Percentiles rank a stretch among this genome's conserved stretches.
Conservation (phyloP, 2,329 filamentous ascomycete genomes). For the Zymoseptoria pseudotritici region DNA sequence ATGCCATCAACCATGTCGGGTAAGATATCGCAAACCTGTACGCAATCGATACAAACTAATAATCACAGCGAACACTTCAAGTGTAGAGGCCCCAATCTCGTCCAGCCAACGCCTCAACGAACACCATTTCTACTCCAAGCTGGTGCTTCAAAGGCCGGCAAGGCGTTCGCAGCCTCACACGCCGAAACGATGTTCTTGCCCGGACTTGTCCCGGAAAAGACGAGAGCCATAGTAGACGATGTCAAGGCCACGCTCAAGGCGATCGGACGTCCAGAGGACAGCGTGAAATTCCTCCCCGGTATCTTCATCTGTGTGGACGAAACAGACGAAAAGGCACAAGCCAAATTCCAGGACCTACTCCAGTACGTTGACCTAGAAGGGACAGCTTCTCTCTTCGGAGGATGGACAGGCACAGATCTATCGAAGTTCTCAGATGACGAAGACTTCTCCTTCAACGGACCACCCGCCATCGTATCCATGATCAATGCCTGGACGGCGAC, state of each 20-base stretch:
- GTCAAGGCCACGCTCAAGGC: constrained; percentile 34
- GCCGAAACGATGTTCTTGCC: constrained; percentile 42
- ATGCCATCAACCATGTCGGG: constrained; percentile 39
- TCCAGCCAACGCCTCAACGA: constrained; percentile 50
- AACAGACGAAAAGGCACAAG: constrained; percentile 38
- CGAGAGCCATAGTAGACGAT: constrained; percentile 36
- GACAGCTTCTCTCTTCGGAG: constrained; percentile 39
- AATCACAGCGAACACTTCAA: constrained; percentile 33
- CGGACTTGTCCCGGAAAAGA: constrained; percentile 38
- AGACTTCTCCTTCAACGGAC: constrained; percentile 36
- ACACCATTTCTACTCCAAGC: constrained; percentile 51
- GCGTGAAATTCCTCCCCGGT: constrained; percentile 40
- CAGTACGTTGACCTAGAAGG: constrained; percentile 41
- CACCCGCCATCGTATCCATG: constrained; percentile 38
- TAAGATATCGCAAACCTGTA: neutral
- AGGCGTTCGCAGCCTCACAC: constrained; percentile 39
- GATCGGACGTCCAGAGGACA: constrained; percentile 33
- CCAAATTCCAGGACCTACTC: constrained; percentile 36
- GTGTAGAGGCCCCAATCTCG: constrained; percentile 40
- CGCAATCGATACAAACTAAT: neutral
- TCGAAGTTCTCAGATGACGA: constrained; percentile 38
- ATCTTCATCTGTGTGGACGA: constrained; percentile 38
- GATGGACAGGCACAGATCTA: constrained; percentile 42
- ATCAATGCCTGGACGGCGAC: constrained; percentile 40
- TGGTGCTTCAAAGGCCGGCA: constrained; percentile 40